Conservation (phyloP, 495 filamentous ascomycete genomes). For the Aspergillus indologenus region DNA sequence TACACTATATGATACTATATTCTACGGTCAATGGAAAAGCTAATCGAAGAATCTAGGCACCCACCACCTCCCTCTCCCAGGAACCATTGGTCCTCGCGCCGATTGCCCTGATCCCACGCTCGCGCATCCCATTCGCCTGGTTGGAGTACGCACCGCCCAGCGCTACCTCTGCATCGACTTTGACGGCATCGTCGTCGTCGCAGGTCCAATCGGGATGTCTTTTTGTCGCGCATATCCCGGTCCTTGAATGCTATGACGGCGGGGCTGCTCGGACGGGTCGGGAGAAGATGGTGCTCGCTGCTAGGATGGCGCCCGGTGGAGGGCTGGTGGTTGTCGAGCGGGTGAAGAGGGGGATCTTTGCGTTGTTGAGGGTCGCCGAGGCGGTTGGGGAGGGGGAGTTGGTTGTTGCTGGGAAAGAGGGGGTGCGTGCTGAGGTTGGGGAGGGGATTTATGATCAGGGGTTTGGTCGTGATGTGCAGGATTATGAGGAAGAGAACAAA, state of each 20-base stretch:
- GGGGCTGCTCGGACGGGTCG: constrained; percentile 26
- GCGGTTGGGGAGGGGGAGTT: constrained; percentile 52
- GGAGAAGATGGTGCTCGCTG: constrained; percentile 58
- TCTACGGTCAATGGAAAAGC: not conserved
- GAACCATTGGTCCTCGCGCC: constrained; percentile 59
- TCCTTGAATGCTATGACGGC: constrained; percentile 41
- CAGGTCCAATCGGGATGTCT: constrained; percentile 49
- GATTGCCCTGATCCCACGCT: constrained; percentile 59
- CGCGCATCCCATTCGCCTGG: constrained; percentile 55
- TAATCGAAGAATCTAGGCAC: constrained; percentile 46
- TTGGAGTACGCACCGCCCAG: constrained; percentile 44
- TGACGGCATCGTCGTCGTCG: constrained; percentile 46
- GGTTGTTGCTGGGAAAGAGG: not conserved
- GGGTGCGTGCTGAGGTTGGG: no score
- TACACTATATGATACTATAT: not conserved
- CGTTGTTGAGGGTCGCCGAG: constrained; percentile 63
- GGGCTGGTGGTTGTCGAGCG: constrained; percentile 69
- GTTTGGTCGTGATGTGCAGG: constrained; percentile 28
- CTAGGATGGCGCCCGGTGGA: constrained; percentile 51
- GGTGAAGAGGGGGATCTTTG: constrained; percentile 64
- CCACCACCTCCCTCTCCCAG: constrained; percentile 53
- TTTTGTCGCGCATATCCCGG: constrained; percentile 59
- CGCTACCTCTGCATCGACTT: not conserved
- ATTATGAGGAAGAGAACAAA: not conserved
- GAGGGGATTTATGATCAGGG: not conserved